Evolutionary conservation across 768 basidiomycete species (phyloP).

Genomic region (Lyophyllum semitale): DNA sequence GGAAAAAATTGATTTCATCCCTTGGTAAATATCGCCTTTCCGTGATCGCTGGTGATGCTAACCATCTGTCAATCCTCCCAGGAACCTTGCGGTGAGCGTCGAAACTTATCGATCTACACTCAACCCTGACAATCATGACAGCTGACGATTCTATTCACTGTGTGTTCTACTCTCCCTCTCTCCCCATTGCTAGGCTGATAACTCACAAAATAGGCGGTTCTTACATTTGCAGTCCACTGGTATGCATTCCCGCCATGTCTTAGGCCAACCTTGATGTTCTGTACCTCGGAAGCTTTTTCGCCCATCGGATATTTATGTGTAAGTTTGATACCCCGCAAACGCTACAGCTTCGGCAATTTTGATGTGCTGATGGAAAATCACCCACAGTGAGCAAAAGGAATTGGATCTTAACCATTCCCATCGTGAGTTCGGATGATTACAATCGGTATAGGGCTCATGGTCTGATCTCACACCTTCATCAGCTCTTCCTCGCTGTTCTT

Average conservation of each 20-base stretch:
- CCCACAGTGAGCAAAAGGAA: neutral
- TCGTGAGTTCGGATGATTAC: neutral
- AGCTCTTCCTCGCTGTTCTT: neutral
- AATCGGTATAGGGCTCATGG: neutral
- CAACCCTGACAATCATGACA: neutral
- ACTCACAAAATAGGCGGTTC: slow-evolving; percentile 29
- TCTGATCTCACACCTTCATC: neutral
- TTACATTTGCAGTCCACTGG: slow-evolving; percentile 46
- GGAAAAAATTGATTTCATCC: slow-evolving; percentile 31
- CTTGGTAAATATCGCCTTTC: slow-evolving; percentile 28
- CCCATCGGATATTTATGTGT: neutral
- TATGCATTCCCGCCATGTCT: slow-evolving; percentile 12
- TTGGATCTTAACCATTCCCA: neutral
- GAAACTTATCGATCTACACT: neutral
- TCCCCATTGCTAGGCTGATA: neutral
- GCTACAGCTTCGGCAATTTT: no score
- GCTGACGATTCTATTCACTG: slow-evolving; percentile 27
- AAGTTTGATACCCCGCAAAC: slow-evolving; percentile 21
- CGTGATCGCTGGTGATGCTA: neutral
- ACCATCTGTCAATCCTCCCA: neutral
- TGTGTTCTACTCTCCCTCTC: slow-evolving; percentile 8
- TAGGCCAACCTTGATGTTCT: slow-evolving; percentile 29
- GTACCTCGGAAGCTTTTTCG: slow-evolving; percentile 24
- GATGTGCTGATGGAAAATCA: neutral
- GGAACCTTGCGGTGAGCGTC: slow-evolving; percentile 19